Percentiles rank a stretch among this genome's conserved stretches.
Conservation (phyloP, 164 flowering plant species). For the Stephania cephalantha region DNA sequence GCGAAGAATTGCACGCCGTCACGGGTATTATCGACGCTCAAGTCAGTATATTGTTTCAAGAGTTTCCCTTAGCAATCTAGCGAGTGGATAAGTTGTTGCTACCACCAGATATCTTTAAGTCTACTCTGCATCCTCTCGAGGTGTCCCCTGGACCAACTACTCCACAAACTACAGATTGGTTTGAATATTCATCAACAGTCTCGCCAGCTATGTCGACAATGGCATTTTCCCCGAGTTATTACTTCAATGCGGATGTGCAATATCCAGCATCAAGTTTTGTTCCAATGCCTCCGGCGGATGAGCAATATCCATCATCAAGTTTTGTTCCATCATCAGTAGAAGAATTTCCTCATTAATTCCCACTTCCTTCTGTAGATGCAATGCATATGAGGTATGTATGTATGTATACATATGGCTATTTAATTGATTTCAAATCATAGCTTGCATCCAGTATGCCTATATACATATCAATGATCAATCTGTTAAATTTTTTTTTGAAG, state of each 20-base stretch:
- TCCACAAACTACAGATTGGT: background rate
- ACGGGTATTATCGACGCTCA: background rate
- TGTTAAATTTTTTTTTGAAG: too few relatives aligned
- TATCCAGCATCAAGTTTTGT: background rate
- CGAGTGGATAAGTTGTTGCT: constrained; percentile 1
- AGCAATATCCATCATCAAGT: background rate
- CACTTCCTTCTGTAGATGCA: background rate
- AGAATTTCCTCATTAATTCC: background rate
- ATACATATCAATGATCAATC: too few relatives aligned
- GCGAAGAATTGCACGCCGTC: background rate
- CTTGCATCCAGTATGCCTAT: too few relatives aligned
- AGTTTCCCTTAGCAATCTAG: background rate
- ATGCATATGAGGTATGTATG: background rate
- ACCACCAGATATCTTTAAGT: background rate
- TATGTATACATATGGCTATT: background rate
- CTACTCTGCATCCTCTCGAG: background rate
- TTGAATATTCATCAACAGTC: background rate
- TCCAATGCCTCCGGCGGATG: background rate
- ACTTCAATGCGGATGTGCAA: background rate
- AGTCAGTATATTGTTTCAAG: background rate
- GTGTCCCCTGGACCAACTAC: background rate
- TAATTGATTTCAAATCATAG: too few relatives aligned
- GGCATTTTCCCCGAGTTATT: too few relatives aligned
- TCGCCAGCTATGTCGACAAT: background rate
- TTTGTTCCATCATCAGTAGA: background rate